phyloP scores from a whole-genome alignment of 495 filamentous ascomycete genomes.

The Geopyxis carbonaria region DNA sequence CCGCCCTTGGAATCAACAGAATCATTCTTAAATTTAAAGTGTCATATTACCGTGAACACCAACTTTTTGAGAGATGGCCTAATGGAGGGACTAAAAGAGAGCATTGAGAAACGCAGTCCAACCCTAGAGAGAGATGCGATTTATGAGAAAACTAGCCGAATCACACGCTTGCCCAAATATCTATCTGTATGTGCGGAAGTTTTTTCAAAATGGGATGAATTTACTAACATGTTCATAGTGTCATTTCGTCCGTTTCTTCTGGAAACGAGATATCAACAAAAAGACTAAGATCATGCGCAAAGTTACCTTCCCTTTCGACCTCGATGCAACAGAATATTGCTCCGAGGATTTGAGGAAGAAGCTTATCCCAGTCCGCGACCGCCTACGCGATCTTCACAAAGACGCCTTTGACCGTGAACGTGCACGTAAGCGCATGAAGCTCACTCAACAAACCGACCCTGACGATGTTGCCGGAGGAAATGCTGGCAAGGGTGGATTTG shows the following conservation, averaged over 20 bases:
- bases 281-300: conserved; percentile 99
- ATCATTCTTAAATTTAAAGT: conserved; percentile 79
- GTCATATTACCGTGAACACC: conserved; percentile 70
- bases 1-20: conserved; percentile 47
- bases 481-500: conserved; percentile 20
- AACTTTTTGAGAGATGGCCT: conserved; percentile 87
- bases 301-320: conserved; percentile 82
- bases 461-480: conserved; percentile 24
- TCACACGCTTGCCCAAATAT: conserved; percentile 81
- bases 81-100: conserved; percentile 58
- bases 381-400: conserved; percentile 86
- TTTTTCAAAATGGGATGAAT: conserved; percentile 8
- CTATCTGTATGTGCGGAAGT: conserved; percentile 46
- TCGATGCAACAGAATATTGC: conserved; percentile 90
- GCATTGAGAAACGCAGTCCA: conserved; percentile 76
- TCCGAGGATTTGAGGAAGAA: conserved; percentile 70
- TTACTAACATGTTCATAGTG: too few relatives aligned
- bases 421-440: conserved; percentile 70
- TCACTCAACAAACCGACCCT: conserved; percentile 33
- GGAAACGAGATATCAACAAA: conserved; percentile 84
- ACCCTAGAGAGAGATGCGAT: conserved; percentile 56
- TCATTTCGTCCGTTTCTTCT: conserved; percentile 96
- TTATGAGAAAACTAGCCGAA: conserved; percentile 80
- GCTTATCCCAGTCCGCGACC: conserved; percentile 79
- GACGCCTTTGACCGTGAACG: conserved; percentile 83